Base-by-base conservation (phyloP, 306 rosid species). In the Vigna hirtella region DNA sequence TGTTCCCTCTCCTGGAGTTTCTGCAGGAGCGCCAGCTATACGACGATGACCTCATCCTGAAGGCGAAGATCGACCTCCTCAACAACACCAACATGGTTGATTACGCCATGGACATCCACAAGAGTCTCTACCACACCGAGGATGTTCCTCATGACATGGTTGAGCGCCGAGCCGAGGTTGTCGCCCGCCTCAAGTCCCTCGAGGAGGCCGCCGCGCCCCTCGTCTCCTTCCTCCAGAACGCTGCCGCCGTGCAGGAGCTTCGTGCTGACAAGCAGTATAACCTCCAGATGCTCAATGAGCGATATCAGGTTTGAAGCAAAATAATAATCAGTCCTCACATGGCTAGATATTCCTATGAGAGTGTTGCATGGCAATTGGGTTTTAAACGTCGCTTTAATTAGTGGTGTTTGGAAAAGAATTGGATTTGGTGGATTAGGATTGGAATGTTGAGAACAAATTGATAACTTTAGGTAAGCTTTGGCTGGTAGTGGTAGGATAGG, bases 31-130 rank as follows among this genome's bases (percentile, higher is more conserved):
- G 93, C 2, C 87, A 83, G 49, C 71, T 95, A 9, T 86, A 92
- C 82, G 88, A 91, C 5, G 91, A 93, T 14, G 92, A 86, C 62
- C 89, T 87, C 83, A 95, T 95, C 79, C 97, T 95, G 42, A 89
- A 93, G 84, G 86, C 91, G 6, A 95, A 95, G 81, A 93, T 95
- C 74, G 97, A 91, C 74, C 97, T 95, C 4, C 95, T 95, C 48
- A 93, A 85, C 89, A 87, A 88, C 78, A 95, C 99, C 32, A 91
- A 91, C 86, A 95, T 95, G 99, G 99, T 95, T 22, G 99, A 95
- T 57, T 95, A 93, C 53, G 96, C 96, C 63, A 92, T 92, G 99
- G 98, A 92, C 83, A 92, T 92, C 78, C 92, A 93, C 86, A 95
- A 95, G 78, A 87, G 88, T 22, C 98, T 95, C 50, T 91, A 92